These are phyloP conservation scores for Phialophora tarda DNA, from an alignment of 2,329 filamentous ascomycete genomes.

Conservation along the genomic window DNA sequence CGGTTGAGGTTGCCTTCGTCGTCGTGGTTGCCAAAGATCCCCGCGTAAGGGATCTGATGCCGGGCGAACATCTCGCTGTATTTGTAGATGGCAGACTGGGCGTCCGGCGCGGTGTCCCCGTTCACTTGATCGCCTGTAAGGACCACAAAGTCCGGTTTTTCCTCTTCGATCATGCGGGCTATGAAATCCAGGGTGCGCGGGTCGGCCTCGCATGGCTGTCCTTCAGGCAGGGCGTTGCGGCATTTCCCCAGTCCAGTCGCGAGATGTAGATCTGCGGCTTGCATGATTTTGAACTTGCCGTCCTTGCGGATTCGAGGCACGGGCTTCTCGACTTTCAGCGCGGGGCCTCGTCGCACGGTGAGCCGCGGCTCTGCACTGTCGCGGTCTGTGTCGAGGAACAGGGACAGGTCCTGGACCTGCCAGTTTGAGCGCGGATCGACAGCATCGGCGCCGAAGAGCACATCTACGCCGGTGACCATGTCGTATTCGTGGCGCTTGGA, in stretches of 20 bases:
- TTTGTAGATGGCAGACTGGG: slow-evolving; percentile 93
- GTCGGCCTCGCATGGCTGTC: slow-evolving; percentile 86
- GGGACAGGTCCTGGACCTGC: slow-evolving; percentile 74
- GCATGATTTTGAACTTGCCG: slow-evolving; percentile 96
- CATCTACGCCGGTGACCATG: slow-evolving; percentile 79
- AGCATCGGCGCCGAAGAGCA: slow-evolving; percentile 88
- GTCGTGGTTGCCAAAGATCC: slow-evolving; percentile 97
- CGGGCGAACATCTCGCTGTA: slow-evolving; percentile 82
- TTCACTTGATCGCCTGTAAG: slow-evolving; percentile 95
- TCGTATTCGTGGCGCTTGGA: slow-evolving; percentile 74
- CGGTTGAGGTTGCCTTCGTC: slow-evolving; percentile 85
- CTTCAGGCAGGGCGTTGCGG: slow-evolving; percentile 81
- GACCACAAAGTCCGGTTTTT: slow-evolving; percentile 91
- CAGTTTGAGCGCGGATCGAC: slow-evolving; percentile 87
- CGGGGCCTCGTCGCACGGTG: slow-evolving; percentile 73
- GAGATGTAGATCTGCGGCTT: slow-evolving; percentile 91
- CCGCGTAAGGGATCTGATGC: slow-evolving; percentile 87
- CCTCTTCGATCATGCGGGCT: slow-evolving; percentile 79
- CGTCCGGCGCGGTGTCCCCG: slow-evolving; percentile 87
- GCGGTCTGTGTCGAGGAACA: slow-evolving; percentile 69
- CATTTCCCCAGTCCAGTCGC: slow-evolving; percentile 87
- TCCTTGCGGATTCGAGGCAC: slow-evolving; percentile 80
- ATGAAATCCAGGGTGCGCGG: slow-evolving; percentile 90
- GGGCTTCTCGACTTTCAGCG: slow-evolving; percentile 70
- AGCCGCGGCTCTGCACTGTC: slow-evolving; percentile 73